A percentile compares a stretch with the other conserved stretches of the same genome.
These are phyloP conservation scores for Rauvolfia tetraphylla DNA, from an alignment of 257 asterid species.

Conservation along the genomic window DNA sequence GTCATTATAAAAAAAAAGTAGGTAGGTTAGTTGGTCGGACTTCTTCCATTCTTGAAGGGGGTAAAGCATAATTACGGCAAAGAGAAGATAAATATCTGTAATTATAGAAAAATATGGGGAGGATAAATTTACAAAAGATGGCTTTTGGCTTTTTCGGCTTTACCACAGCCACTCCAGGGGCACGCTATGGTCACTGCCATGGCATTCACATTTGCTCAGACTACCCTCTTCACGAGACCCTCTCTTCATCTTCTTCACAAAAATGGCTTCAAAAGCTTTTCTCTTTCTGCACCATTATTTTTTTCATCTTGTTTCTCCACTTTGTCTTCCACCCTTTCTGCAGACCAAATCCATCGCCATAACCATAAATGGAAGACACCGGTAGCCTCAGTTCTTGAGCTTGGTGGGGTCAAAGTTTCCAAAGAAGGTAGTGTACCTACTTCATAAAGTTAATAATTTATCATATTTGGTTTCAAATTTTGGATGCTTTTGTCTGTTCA, in stretches of 20 bases:
- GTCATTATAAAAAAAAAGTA: too few species aligned
- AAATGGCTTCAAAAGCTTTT: constrained; percentile 29
- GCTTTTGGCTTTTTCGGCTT: background rate
- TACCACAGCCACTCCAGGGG: background rate
- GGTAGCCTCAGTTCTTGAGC: constrained; percentile 44
- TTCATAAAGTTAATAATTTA: background rate
- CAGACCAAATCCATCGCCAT: constrained; percentile 20
- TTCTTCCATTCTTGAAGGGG: too few species aligned
- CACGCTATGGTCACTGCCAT: constrained; percentile 21
- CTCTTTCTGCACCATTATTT: constrained; percentile 28
- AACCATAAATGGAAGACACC: constrained; percentile 41
- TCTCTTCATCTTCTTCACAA: constrained; percentile 29
- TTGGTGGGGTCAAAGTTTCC: constrained; percentile 52
- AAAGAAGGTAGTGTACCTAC: constrained; percentile 16
- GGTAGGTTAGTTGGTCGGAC: too few species aligned
- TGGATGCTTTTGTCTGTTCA: background rate
- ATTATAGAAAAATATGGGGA: too few species aligned
- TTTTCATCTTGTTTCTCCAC: constrained; percentile 38
- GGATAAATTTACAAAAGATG: too few species aligned
- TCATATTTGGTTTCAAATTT: background rate
- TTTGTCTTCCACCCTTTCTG: constrained; percentile 18
- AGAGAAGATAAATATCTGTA: too few species aligned
- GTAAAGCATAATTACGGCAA: too few species aligned
- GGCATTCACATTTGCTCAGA: constrained; percentile 53
- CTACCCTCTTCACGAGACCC: constrained; percentile 41